phyloP scores from a whole-genome alignment of 345 rosid species.

The Dipteronia dyeriana region DNA sequence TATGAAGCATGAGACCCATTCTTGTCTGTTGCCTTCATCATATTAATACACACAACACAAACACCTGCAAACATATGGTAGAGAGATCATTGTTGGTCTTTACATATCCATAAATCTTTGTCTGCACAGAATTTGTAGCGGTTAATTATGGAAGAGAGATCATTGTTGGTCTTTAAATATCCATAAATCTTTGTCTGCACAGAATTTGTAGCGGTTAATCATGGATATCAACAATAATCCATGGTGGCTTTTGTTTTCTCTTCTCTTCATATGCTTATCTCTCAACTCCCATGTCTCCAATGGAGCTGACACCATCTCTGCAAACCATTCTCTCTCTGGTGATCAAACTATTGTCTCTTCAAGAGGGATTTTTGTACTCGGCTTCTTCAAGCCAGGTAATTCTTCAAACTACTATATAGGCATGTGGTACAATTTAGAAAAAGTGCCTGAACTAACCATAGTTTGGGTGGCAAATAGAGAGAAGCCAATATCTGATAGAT shows the following conservation, averaged over 20 bases:
- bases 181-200: not conserved
- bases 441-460: not conserved
- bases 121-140: slow-evolving; percentile 4
- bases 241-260: slow-evolving; percentile 9
- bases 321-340: slow-evolving; percentile 27
- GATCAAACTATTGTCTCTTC: slow-evolving; percentile 24
- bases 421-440: slow-evolving; percentile 21
- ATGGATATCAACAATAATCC: slow-evolving; percentile 19
- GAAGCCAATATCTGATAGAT: slow-evolving; percentile 16
- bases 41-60: not conserved
- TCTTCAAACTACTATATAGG: slow-evolving; percentile 31
- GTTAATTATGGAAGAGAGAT: slow-evolving; percentile 2
- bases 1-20: not conserved
- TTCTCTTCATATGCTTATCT: slow-evolving; percentile 20
- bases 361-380: slow-evolving; percentile 18
- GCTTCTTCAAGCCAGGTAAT: slow-evolving; percentile 36
- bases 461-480: slow-evolving; percentile 41
- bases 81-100: not conserved
- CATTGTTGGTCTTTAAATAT: not conserved
- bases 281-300: slow-evolving; percentile 7
- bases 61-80: not conserved
- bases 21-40: not conserved
- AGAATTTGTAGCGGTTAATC: not conserved
- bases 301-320: slow-evolving; percentile 26
- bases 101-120: not conserved